These are phyloP conservation scores for Crithidia thermophila DNA, from an alignment of 208 protist genomes.

Conservation along the genomic window DNA sequence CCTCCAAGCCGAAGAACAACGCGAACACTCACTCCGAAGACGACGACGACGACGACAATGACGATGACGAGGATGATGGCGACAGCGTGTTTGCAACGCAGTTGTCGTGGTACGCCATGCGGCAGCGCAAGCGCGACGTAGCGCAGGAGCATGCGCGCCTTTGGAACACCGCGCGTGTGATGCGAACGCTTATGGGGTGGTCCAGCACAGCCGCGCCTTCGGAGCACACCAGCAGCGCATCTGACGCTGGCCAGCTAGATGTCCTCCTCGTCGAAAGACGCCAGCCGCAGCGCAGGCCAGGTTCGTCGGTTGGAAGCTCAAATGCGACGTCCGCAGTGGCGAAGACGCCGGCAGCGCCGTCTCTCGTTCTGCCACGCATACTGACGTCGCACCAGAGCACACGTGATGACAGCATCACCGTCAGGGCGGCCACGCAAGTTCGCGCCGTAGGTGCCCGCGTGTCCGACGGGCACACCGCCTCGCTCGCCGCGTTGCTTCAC, in stretches of 20 bases:
- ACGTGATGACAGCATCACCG: too few species aligned
- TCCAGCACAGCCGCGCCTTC: constrained; percentile 32
- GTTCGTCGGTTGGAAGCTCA: too few species aligned
- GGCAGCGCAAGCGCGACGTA: constrained; percentile 40
- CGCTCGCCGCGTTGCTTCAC: constrained; percentile 11
- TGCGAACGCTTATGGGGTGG: constrained; percentile 85
- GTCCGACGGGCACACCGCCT: neutral
- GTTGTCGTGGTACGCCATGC: constrained; percentile 50
- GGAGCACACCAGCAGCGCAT: too few species aligned
- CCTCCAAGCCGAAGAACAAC: neutral
- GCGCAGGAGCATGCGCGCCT: constrained; percentile 41
- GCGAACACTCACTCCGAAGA: too few species aligned
- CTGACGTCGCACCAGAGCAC: neutral
- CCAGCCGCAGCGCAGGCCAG: too few species aligned
- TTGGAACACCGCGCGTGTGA: constrained; percentile 69
- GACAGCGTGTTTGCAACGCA: neutral
- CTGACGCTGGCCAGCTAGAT: too few species aligned
- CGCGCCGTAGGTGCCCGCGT: too few species aligned
- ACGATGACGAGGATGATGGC: neutral
- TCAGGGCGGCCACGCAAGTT: too few species aligned
- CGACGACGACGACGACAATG: too few species aligned
- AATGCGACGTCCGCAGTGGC: neutral
- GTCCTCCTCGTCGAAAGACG: too few species aligned
- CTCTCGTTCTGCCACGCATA: constrained; percentile 24
- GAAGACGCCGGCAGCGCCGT: neutral